These are phyloP conservation scores for Cephaloascus albidus DNA, from an alignment of 805 yeast genomes.

Conservation along the genomic window DNA sequence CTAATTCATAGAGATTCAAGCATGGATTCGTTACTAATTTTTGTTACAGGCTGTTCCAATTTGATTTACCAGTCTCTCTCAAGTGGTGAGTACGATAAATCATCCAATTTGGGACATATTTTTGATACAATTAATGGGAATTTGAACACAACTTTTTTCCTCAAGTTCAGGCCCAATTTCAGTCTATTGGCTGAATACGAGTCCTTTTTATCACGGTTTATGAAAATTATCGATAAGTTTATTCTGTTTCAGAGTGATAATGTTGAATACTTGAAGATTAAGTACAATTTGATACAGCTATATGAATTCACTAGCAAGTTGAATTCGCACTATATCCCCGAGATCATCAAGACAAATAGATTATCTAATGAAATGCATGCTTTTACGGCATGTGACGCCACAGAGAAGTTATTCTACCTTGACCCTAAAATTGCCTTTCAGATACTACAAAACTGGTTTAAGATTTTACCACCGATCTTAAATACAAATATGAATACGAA, in stretches of 20 bases:
- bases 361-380: no score
- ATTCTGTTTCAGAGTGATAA: no score
- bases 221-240: not conserved
- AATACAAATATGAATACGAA: no score
- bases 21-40: not conserved
- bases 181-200: not conserved
- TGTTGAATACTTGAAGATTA: no score
- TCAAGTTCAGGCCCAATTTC: not conserved
- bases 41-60: not conserved
- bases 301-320: no score
- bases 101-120: not conserved
- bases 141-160: not conserved
- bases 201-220: no score
- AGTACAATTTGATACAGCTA: not conserved
- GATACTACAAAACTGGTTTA: not conserved
- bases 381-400: not conserved
- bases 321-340: not conserved
- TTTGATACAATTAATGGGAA: not conserved
- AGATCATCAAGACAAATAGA: not conserved
- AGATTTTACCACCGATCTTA: not conserved
- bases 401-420: not conserved
- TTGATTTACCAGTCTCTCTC: not conserved
- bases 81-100: not conserved
- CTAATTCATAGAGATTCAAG: not conserved
- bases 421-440: not conserved